Evolutionary conservation across 495 filamentous ascomycete genomes (phyloP), one percentile per base, ranked within the genome.

Genomic region (Aspergillus cristatus): DNA sequence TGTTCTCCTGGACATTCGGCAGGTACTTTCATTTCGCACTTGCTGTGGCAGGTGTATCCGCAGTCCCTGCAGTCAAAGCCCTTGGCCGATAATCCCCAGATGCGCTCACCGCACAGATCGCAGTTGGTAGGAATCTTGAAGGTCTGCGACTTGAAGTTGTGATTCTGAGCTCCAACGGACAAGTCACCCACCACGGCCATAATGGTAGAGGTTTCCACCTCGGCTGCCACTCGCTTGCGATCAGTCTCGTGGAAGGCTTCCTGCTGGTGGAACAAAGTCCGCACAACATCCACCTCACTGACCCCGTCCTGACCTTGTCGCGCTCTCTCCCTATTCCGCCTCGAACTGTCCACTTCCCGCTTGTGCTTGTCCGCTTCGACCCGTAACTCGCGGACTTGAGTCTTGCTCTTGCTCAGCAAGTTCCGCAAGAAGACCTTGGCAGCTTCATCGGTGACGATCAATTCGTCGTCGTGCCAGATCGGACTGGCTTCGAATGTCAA

Each of bases 71-170:
- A 99, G 56, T 87, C 86, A 43, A 93, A 94, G 1, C 93, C 91
- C 61, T 97, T 97, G 16, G 91, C 91, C 2, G 83, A 87, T 11
- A 99, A 55, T 2, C 91, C 91, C 91, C 91, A 97, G 54, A 97
- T 94, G 7, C 90, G 75, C 46, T 99, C 91, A 3, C 87, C 86
- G 46, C 91, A 99, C 3, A 94, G 70, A 52, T 99, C 90, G 59
- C 91, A 99, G 54, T 96, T 97, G 3, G 91, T 99, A 0, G 93
- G 93, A 37, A 99, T 94, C 53, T 95, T 97, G 72, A 96, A 97
- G 0, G 89, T 97, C 48, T 95, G 84, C 24, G 86, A 81, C 56
- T 90, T 91, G 74, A 99, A 97, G 47, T 90, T 88, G 60, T 99
- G 91, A 47, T 84, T 93, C 52, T 84, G 84, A 6, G 89, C 86